Conservation (phyloP, 345 rosid genomes). For the Rhodamnia argentea region DNA sequence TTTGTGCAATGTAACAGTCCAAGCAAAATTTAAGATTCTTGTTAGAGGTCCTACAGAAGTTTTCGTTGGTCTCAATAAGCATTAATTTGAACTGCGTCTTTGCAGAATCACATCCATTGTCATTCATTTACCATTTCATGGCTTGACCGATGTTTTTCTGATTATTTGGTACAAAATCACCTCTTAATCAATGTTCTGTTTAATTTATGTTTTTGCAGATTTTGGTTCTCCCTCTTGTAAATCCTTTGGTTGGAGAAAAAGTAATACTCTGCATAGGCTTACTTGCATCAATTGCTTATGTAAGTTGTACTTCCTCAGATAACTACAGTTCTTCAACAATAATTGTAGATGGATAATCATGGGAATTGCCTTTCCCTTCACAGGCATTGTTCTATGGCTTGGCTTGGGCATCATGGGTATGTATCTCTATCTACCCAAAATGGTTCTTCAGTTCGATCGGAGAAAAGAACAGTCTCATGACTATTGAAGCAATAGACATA, state of each 20-base stretch:
- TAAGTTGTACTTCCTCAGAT: constrained; percentile 10
- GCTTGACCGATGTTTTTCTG: not conserved
- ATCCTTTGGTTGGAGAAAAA: constrained; percentile 40
- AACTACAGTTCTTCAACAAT: not conserved
- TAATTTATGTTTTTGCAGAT: constrained; percentile 12
- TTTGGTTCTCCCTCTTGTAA: constrained; percentile 37
- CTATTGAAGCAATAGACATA: not conserved
- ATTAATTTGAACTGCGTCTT: not conserved
- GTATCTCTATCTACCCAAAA: not conserved
- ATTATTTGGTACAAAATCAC: not conserved
- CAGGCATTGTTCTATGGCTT: constrained; percentile 45
- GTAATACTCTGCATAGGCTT: constrained; percentile 28
- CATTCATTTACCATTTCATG: not conserved
- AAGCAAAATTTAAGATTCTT: not conserved
- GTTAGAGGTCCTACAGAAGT: not conserved
- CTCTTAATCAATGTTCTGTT: not conserved
- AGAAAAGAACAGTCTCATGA: not conserved
- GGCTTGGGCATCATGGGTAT: constrained; percentile 57
- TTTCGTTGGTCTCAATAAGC: not conserved
- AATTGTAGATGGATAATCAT: not conserved
- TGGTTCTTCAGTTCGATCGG: not conserved
- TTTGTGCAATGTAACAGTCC: not conserved
- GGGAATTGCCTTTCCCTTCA: not conserved
- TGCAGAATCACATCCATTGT: not conserved
- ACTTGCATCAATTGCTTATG: constrained; percentile 44